Conservation (phyloP, 1,284 basidiomycete species). For the Marasmius tenuissimus region DNA sequence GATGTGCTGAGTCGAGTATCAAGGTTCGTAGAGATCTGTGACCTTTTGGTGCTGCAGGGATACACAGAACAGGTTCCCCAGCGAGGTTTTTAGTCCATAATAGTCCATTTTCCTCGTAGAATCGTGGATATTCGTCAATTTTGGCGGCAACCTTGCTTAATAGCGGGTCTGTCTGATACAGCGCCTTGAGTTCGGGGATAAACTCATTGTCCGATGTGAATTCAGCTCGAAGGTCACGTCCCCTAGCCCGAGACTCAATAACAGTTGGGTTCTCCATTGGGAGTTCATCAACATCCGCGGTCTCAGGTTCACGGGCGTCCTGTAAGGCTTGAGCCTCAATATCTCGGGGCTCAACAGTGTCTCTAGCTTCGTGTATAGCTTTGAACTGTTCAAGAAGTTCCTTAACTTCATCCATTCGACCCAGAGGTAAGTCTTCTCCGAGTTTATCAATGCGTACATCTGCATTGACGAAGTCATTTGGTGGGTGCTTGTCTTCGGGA, state of each 20-base stretch:
- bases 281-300: neutral
- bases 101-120: neutral
- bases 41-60: neutral
- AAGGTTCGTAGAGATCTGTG: slow-evolving; percentile 15
- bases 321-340: neutral
- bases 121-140: neutral
- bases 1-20: slow-evolving; percentile 24
- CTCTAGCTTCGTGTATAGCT: neutral
- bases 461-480: too few relatives aligned
- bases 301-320: neutral
- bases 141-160: neutral
- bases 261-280: neutral
- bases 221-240: neutral
- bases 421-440: slow-evolving; percentile 9
- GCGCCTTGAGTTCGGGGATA: neutral
- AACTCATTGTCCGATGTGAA: neutral
- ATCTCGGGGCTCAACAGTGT: neutral
- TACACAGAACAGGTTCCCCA: slow-evolving; percentile 2
- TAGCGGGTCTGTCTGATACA: neutral
- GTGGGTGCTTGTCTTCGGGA: neutral
- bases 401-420: neutral
- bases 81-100: slow-evolving; percentile 3
- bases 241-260: neutral
- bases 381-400: neutral
- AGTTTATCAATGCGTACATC: neutral